Percentiles rank a stretch among this genome's conserved stretches.
Conservation (phyloP, 225 moss, liverwort and hornwort genomes). For the Pseudoscleropodium purum region DNA sequence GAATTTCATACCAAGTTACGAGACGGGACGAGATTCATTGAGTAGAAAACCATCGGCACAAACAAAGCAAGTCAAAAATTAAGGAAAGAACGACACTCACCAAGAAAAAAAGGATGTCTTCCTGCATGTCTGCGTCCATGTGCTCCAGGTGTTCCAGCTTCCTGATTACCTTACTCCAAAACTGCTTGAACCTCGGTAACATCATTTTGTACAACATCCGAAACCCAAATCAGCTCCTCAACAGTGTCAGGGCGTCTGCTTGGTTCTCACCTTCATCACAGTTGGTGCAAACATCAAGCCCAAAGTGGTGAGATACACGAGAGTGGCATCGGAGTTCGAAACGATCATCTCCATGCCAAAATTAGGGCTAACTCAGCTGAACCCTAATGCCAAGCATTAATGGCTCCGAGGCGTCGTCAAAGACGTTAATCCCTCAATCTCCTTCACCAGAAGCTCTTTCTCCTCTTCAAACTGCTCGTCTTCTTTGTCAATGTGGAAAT, state of each 20-base stretch:
- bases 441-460: slow-evolving; percentile 91
- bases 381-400: neutral
- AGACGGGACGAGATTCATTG: neutral
- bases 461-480: slow-evolving; percentile 99
- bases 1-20: neutral
- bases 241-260: neutral
- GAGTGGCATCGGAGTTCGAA: neutral
- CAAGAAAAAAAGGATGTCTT: neutral
- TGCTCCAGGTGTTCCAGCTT: neutral
- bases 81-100: neutral
- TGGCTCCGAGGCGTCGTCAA: slow-evolving; percentile 10
- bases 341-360: neutral
- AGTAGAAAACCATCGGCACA: neutral
- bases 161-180: neutral
- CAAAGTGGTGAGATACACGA: neutral
- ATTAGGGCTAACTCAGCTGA: neutral
- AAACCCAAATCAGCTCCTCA: neutral
- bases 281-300: neutral
- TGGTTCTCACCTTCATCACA: neutral
- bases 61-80: neutral
- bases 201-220: neutral
- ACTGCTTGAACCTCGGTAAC: neutral
- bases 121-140: neutral
- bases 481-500: slow-evolving; percentile 97
- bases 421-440: slow-evolving; percentile 66